Percentiles rank a stretch among this genome's conserved stretches.
Evolutionary conservation across 805 yeast genomes (phyloP).

Genomic region (Myxozyma sirexii): DNA sequence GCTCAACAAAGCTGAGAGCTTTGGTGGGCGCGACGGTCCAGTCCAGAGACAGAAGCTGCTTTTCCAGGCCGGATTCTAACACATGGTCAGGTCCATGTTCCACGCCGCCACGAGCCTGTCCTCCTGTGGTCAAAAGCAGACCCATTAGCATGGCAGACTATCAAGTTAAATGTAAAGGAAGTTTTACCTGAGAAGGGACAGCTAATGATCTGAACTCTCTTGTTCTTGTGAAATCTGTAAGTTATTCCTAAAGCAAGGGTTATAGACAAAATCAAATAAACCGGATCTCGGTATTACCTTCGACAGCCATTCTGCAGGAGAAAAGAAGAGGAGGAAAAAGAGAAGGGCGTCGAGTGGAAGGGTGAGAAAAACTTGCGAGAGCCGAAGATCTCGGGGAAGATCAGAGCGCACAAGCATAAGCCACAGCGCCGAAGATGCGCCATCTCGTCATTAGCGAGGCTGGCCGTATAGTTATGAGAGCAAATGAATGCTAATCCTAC

Average conservation of each 20-base stretch:
- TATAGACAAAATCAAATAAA: background rate
- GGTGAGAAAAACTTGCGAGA: too few species aligned
- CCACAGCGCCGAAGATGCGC: conserved; percentile 9
- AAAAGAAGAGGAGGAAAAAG: background rate
- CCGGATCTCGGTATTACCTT: background rate
- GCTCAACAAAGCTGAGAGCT: conserved; percentile 43
- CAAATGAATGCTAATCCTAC: background rate
- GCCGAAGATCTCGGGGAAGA: background rate
- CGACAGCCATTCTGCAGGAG: background rate
- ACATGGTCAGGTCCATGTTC: conserved; percentile 90
- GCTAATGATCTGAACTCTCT: conserved; percentile 66
- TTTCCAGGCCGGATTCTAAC: conserved; percentile 67
- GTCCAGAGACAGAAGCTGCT: conserved; percentile 66
- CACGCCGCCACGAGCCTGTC: conserved; percentile 92
- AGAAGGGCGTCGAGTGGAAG: too few species aligned
- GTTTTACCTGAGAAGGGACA: conserved; percentile 73
- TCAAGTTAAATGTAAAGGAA: background rate
- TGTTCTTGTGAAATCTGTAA: conserved; percentile 54
- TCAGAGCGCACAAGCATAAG: conserved; percentile 6
- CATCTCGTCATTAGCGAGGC: conserved; percentile 1
- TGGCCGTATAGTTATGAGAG: background rate
- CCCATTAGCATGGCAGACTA: background rate
- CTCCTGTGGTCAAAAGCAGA: conserved; percentile 64
- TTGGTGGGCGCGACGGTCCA: conserved; percentile 56
- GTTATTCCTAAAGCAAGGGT: background rate